Percentiles rank a stretch among this genome's conserved stretches.
Conservation (phyloP, 2,329 filamentous ascomycete genomes). For the Microsporum audouinii region DNA sequence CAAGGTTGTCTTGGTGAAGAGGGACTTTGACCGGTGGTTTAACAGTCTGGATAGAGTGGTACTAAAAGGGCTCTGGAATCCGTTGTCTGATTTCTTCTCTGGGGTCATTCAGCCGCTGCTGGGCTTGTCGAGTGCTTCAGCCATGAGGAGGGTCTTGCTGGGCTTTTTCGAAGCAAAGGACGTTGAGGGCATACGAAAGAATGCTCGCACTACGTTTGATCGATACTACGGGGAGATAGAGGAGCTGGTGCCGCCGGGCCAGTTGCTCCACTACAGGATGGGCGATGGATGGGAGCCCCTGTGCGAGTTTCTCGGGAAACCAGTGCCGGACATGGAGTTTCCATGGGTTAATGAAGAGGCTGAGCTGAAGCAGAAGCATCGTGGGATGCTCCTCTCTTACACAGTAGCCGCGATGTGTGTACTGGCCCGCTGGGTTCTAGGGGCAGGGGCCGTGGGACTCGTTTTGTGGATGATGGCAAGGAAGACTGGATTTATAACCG, state of each 20-base stretch:
- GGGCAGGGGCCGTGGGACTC: neutral
- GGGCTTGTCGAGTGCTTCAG: neutral
- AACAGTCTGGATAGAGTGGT: neutral
- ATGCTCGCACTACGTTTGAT: neutral
- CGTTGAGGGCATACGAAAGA: neutral
- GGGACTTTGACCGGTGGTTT: constrained; percentile 54
- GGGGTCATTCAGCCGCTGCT: neutral
- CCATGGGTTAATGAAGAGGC: neutral
- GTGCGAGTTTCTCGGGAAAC: neutral
- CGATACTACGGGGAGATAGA: neutral
- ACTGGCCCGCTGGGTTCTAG: neutral
- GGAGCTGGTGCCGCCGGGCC: neutral
- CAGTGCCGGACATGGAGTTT: neutral
- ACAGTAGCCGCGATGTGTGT: neutral
- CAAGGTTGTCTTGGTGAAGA: constrained; percentile 56
- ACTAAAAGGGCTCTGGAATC: neutral
- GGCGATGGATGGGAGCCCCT: neutral
- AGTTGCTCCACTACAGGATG: neutral
- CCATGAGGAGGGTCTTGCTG: neutral
- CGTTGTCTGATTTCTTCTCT: neutral
- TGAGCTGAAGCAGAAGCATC: neutral
- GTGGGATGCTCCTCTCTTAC: neutral
- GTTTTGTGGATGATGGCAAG: neutral
- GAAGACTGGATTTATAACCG: neutral
- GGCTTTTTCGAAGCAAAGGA: neutral